Evolutionary conservation across 2,329 filamentous ascomycete species (phyloP), one percentile per base, ranked within the genome.

Genomic region (Pseudogymnoascus sp.): DNA sequence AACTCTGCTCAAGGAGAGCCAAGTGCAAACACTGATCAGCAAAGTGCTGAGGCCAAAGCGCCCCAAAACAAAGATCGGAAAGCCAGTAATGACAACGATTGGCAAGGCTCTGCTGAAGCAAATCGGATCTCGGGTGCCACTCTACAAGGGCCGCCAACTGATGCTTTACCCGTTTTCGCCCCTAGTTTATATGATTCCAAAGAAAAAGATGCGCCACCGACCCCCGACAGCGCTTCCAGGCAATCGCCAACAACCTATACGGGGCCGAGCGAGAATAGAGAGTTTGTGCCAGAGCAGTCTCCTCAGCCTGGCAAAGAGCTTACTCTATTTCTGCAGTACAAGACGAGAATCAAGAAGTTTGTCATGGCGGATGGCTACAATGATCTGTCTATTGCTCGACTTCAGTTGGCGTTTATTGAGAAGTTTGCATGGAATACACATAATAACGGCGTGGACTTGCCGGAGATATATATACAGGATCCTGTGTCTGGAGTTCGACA

Each of bases 341-440:
- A 96, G 74, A 95, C 89, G 70, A 95, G 95, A 73, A 93, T 97
- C 69, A 97, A 97, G 77, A 97, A 97, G 74, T 96, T 96, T 73
- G 86, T 96, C 15, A 83, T 97, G 35, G 79, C 90, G 0, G 92
- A 96, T 73, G 93, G 93, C 1, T 88, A 88, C 68, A 87, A 88
- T 33, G 91, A 93, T 66, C 81, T 99, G 10, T 93, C 91, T 2
- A 88, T 97, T 64, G 92, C 92, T 1, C 85, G 93, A 23, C 77
- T 99, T 64, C 93, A 99, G 74, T 82, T 99, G 29, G 93, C 95
- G 0, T 99, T 99, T 70, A 99, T 99, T 69, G 95, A 99, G 69
- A 99, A 97, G 74, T 99, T 99, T 73, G 95, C 93, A 0, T 99
- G 96, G 93, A 97, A 96, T 70, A 97, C 93, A 0, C 93, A 97